Percentiles rank a stretch among this genome's conserved stretches.
Conservation (phyloP, 768 basidiomycete species). For the Tricholoma hemisulphureum region DNA sequence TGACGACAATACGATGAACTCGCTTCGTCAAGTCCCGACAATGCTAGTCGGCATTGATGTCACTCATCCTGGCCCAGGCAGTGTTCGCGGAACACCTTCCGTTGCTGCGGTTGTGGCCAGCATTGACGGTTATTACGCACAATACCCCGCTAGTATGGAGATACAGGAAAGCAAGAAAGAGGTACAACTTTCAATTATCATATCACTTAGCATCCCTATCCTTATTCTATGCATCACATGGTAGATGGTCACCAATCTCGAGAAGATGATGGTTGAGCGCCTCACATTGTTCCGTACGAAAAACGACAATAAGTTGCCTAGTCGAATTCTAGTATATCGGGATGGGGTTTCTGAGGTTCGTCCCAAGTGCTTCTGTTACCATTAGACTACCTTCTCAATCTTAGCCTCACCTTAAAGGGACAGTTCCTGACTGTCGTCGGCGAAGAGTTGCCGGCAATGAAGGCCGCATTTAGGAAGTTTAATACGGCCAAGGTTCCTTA, state of each 20-base stretch:
- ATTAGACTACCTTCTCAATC: neutral
- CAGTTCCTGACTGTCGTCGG: constrained; percentile 65
- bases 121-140: constrained; percentile 57
- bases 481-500: constrained; percentile 39
- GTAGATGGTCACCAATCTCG: constrained; percentile 74
- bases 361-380: neutral
- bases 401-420: constrained; percentile 48
- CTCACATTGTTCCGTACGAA: constrained; percentile 48
- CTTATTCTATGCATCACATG: neutral
- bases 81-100: constrained; percentile 71
- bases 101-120: constrained; percentile 87
- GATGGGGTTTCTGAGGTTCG: constrained; percentile 80
- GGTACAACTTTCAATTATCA: constrained; percentile 34
- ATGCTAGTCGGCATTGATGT: constrained; percentile 86
- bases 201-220: neutral
- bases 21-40: constrained; percentile 60
- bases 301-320: constrained; percentile 51
- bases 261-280: constrained; percentile 65
- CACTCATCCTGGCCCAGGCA: constrained; percentile 78
- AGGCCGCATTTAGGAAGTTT: constrained; percentile 54
- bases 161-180: constrained; percentile 77
- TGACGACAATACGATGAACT: constrained; percentile 51
- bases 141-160: constrained; percentile 73
- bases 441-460: constrained; percentile 65
- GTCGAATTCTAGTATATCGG: constrained; percentile 70